Base-by-base conservation (phyloP, 2,329 filamentous ascomycete genomes). In the Fusarium sp. region DNA sequence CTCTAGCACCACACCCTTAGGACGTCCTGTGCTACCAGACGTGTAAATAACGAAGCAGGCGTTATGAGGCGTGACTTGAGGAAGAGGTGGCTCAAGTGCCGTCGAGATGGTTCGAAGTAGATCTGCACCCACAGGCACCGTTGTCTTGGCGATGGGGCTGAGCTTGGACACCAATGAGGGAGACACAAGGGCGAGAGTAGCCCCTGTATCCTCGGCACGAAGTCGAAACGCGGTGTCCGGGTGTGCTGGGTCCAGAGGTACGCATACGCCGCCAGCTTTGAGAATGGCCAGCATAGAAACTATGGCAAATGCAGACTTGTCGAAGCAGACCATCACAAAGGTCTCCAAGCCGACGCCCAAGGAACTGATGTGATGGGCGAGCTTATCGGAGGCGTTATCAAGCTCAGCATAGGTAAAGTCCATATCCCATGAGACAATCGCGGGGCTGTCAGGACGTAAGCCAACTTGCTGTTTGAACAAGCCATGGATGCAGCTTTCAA, bases 21-120 rank as follows among this genome's bases (percentile, higher is more conserved):
- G 73, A 1, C 45, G 35, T 0, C 73, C 73, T 0, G 68, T 75
- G 7, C 64, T 72, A 2, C 73, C 73, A 10, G 73, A 75, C 0
- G 73, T 75, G 22, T 70, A 75, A 9, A 75, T 74, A 18, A 71
- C 65, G 27, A 74, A 75, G 22, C 68, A 70, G 12, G 66, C 69
- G 10, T 75, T 75, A 7, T 44, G 18, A 2, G 71, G 65, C 5
- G 39, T 15, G 20, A 56, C 46, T 3, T 46, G 36, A 1, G 65
- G 65, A n/a, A 74, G 65, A 7, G 3, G 2, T 4, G 12, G 0
- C 0, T n/a, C 53, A 3, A 20, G 41, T 7, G 46, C 0, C 3
- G 17, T 29, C 9, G 36, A 14, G 7, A 68, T 58, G 0, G 9
- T 52, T 0, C 61, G 15, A 0, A 77, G 50, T 0, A 76, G 49